Base-by-base conservation (phyloP, 306 rosid species). In the Pachyrhizus erosus region DNA sequence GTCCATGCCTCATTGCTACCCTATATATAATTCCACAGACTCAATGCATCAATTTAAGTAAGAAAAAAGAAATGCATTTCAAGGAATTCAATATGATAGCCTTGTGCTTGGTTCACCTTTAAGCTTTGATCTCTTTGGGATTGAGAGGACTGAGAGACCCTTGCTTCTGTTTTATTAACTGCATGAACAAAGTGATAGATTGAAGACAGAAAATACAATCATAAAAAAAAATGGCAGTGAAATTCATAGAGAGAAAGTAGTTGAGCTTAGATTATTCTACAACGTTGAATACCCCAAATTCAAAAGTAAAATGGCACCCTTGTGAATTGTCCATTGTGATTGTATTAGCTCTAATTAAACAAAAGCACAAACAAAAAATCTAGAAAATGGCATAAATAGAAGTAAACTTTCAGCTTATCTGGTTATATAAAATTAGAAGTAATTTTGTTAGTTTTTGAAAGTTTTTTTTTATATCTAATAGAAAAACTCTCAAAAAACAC, bases 131-230 rank as follows among this genome's bases (percentile, higher is more conserved):
- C 86, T 77, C 31, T 86, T 23, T 77, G 83, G 45, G 81, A 75
- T 57, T 82, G 58, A 55, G 84, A 82, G 42, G 84, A 55, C 65
- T 75, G 85, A 21, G 81, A 33, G 9, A 72, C 73, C 74, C 62
- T 76, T 68, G 27, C 87, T 80, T 88, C 75, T 67, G 75, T 80
- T 78, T 62, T 58, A 40, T 65, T 80, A 65, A 87, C 96, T 93
- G 87, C 69, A 79, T 24, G 49, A 77, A 21, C 17, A 55, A n/a
- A 43, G 17, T 39, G 52, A 49, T 21, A 65, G 33, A 54, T 3
- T 5, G 15, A 69, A 21, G 58, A 21, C 0, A 51, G n/a, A n/a
- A n/a, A 27, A 51, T 24, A 46, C 43, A 61, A 24, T 51, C 34
- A 49, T n/a, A 77, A 27, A 1, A 5, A 34, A 34, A 34, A 34